phyloP scores from a whole-genome alignment of 1,284 basidiomycete species.

The Leccinum pallidistipes region DNA sequence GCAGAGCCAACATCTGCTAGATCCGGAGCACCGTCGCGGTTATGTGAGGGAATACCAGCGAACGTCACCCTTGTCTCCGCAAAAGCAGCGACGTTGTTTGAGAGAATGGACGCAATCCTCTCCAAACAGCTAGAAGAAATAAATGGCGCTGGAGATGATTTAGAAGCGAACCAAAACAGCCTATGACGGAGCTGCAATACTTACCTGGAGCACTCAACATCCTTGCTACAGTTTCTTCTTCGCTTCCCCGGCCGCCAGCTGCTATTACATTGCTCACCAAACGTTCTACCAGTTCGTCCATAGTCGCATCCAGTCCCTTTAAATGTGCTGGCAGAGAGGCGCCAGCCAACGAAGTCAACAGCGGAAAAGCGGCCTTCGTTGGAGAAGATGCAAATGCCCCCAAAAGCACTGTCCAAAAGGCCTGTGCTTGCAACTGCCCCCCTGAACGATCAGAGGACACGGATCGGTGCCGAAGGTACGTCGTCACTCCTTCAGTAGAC shows the following conservation, averaged over 20 bases:
- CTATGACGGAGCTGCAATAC: constrained; percentile 8
- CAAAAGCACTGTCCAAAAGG: constrained; percentile 24
- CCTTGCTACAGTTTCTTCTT: constrained; percentile 1
- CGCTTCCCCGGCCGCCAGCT: neutral
- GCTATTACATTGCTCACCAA: constrained; percentile 14
- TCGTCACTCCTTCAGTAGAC: constrained; percentile 43
- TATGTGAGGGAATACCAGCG: constrained; percentile 7
- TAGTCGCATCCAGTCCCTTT: constrained; percentile 17
- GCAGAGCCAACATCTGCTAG: constrained; percentile 2
- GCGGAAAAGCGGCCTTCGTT: constrained; percentile 6
- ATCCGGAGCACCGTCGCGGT: constrained; percentile 1
- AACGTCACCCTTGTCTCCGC: constrained; percentile 16
- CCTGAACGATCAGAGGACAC: constrained; percentile 6
- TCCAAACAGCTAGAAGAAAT: constrained; percentile 22
- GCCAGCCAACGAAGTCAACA: constrained; percentile 16
- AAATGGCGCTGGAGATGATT: constrained; percentile 18
- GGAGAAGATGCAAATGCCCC: constrained; percentile 21
- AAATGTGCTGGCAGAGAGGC: constrained; percentile 23
- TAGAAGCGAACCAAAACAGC: neutral
- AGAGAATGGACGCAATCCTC: constrained; percentile 19
- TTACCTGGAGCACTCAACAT: constrained; percentile 24
- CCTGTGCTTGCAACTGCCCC: constrained; percentile 15
- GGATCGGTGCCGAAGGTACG: constrained; percentile 24
- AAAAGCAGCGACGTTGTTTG: constrained; percentile 14
- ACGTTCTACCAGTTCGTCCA: constrained; percentile 24